Conservation (phyloP, 148 eudicot species). For the Vaccinium myrtillus region DNA sequence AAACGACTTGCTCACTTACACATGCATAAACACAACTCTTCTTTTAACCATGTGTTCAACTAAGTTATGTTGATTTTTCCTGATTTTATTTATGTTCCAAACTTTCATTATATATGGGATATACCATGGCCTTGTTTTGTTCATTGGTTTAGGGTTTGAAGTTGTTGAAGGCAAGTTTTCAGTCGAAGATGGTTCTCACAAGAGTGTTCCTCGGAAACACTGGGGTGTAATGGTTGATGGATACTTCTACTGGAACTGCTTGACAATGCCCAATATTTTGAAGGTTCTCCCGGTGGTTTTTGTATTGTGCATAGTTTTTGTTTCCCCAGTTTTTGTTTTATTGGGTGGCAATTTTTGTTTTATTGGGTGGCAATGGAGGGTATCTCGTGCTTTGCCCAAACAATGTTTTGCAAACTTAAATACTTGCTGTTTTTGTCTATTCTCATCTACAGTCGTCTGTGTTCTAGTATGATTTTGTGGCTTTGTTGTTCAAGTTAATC, state of each 20-base stretch:
- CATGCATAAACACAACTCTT: too few relatives aligned
- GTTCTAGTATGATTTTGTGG: too few relatives aligned
- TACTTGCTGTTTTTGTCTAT: too few relatives aligned
- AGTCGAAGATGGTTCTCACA: not conserved
- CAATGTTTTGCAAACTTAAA: too few relatives aligned
- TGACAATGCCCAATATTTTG: too few relatives aligned
- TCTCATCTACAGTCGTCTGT: too few relatives aligned
- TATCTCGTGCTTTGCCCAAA: not conserved
- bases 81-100: not conserved
- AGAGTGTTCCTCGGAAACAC: not conserved
- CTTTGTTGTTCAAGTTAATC: too few relatives aligned
- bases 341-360: not conserved
- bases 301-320: not conserved
- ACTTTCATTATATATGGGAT: not conserved
- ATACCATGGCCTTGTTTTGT: not conserved
- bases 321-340: too few relatives aligned
- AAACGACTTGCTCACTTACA: too few relatives aligned
- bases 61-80: not conserved
- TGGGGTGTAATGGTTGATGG: too few relatives aligned
- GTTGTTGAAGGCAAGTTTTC: conserved; percentile 10
- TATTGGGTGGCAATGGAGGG: not conserved
- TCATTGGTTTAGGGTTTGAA: conserved; percentile 4
- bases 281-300: not conserved
- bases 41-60: too few relatives aligned
- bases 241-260: too few relatives aligned